Base-by-base conservation (phyloP, 306 rosid species). In the Castanea crenata region DNA sequence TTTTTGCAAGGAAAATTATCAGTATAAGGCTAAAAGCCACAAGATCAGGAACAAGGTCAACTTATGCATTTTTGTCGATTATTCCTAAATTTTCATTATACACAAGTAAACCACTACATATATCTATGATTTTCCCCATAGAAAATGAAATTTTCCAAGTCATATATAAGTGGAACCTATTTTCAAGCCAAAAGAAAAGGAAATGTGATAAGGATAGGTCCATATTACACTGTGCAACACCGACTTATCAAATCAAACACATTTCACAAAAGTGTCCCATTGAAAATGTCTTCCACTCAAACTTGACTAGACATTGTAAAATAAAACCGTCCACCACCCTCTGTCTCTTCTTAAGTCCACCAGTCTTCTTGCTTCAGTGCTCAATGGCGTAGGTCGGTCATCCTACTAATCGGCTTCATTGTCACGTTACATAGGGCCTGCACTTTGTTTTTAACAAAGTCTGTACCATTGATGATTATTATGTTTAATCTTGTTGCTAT, bases 191-290 rank as follows among this genome's bases (percentile, higher is more conserved):
- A 76, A 76, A 32, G 57, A 54, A 51, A 59, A 7, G 13, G n/a
- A 58, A 5, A 46, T 70, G 62, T 68, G 77, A 74, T 78, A 83
- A 78, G 80, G 83, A 61, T 32, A 4, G 69, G 69, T 23, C 77
- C 69, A 69, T 83, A 69, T 68, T 16, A 74, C 49, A 74, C 76
- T 56, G 70, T 73, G 32, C 62, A 21, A 3, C 8, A 21, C 10
- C 0, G 81, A 65, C 85, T 74, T 78, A 82, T 67, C 64, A 74
- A 76, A 76, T 51, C 84, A 70, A 59, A 61, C 55, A 29, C 56
- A 12, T 16, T 57, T 19, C 20, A 19, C 8, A 5, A 4, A 34
- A 25, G 21, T 20, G 71, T 74, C 76, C 54, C 6, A 10, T 54
- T 54, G 80, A 52, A 35, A 31, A 11, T 21, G 27, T 76, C 73